Evolutionary conservation across 2,329 filamentous ascomycete genomes (phyloP).

Genomic region (Fusarium keratoplasticum): DNA sequence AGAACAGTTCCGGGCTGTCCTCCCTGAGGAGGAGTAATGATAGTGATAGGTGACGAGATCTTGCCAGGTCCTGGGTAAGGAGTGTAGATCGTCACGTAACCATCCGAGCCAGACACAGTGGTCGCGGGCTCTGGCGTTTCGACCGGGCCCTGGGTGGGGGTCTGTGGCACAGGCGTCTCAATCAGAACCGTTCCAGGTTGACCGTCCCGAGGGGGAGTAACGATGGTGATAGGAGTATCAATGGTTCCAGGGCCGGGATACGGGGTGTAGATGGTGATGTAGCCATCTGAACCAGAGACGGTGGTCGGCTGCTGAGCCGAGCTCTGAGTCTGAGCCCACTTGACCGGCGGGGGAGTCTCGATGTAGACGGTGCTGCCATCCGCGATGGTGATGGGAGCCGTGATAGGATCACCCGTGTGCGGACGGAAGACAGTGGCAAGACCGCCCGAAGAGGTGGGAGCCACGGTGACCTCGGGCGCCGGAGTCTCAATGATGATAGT

Average conservation of each 20-base stretch:
- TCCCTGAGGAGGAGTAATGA: conserved; percentile 16
- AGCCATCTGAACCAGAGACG: conserved; percentile 19
- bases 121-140: neutral
- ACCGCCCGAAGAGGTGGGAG: conserved; percentile 14
- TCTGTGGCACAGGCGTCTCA: neutral
- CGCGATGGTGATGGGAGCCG: conserved; percentile 26
- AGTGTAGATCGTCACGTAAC: conserved; percentile 24
- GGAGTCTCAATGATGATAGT: conserved; percentile 30
- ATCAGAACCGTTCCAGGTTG: conserved; percentile 27
- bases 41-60: conserved; percentile 28
- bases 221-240: conserved; percentile 28
- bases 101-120: conserved; percentile 7
- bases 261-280: conserved; percentile 27
- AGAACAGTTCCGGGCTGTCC: conserved; percentile 28
- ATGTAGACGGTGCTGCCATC: conserved; percentile 26
- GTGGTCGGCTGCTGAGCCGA: neutral
- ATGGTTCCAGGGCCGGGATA: conserved; percentile 29
- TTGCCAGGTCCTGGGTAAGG: conserved; percentile 19
- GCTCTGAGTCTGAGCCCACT: neutral
- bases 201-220: conserved; percentile 9
- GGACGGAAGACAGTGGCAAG: conserved; percentile 27
- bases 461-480: conserved; percentile 16
- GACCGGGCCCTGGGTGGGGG: neutral
- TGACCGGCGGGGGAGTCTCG: conserved; percentile 4
- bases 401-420: conserved; percentile 19